Base-by-base conservation (phyloP, 371 early-diverging fungal genomes). In the Mortierella sp. region DNA sequence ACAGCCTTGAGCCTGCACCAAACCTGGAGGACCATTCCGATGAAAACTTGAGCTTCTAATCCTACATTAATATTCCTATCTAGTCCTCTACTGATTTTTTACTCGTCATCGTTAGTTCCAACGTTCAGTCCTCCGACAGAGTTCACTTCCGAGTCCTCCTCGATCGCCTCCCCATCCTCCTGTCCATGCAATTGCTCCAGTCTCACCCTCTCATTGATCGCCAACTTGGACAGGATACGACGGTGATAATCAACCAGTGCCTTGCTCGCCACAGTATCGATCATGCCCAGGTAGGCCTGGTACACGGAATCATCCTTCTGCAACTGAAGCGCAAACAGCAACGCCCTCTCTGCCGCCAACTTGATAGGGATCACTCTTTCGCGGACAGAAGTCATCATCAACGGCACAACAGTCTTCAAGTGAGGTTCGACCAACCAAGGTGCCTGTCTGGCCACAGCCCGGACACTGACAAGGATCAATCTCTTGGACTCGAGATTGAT, bases 281-380 rank as follows among this genome's bases (percentile, higher is more conserved):
- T 78, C n/a, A 73, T 66, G 7, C 71, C 67, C 19, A 89, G 66
- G 57, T 84, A 87, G 39, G 49, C 42, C 54, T 83, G 63, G 51
- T 64, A 76, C 19, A 78, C 80, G 0, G 62, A 55, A 32, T 80
- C 80, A 42, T 84, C 83, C 24, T 82, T 81, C 53, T 84, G 83
- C 60, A 90, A 54, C 28, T 90, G 84, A 43, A 95, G 69, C 17
- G 86, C 60, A 56, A 92, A 87, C 41, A 94, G 55, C 64, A 95
- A 70, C 4, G 93, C 86, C 6, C 93, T 84, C 79, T 95, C 96
- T 0, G 92, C 90, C 3, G 95, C 91, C 43, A 93, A 78, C 78
- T 95, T 95, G 64, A 95, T 85, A 1, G 94, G 90, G 30, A 92
- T 87, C 49, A 83, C 87, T 49, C 94, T 86, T 64, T 92, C 92